Conservation (phyloP, 306 rosid genomes). For the Erythrophleum fordii region DNA sequence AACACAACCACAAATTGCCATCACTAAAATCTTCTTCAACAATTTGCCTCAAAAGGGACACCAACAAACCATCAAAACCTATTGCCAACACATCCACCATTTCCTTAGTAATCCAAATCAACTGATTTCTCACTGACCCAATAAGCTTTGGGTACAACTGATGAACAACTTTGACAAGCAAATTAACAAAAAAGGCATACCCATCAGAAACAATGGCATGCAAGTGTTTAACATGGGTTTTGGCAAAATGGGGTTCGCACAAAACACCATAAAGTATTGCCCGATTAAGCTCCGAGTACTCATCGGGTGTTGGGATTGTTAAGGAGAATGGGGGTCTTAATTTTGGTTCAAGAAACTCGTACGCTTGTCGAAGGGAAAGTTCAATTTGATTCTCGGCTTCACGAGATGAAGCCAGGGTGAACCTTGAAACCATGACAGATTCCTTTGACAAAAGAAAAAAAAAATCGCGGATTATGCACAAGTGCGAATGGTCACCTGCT, state of each 20-base stretch:
- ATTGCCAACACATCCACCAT: conserved; percentile 58
- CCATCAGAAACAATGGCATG: conserved; percentile 81
- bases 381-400: conserved; percentile 65
- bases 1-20: conserved; percentile 68
- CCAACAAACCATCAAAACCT: conserved; percentile 60
- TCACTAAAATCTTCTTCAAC: conserved; percentile 66
- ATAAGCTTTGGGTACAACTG: conserved; percentile 66
- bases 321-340: conserved; percentile 73
- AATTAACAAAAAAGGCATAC: conserved; percentile 49
- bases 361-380: conserved; percentile 57
- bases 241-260: conserved; percentile 61
- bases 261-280: conserved; percentile 71
- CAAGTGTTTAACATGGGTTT: conserved; percentile 74
- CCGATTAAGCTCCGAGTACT: conserved; percentile 60
- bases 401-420: conserved; percentile 39
- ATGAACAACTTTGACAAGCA: conserved; percentile 51
- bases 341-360: conserved; percentile 54
- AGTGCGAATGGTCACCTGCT: not conserved
- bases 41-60: conserved; percentile 73
- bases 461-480: not conserved
- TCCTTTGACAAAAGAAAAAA: not conserved
- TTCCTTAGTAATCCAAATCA: conserved; percentile 60
- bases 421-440: conserved; percentile 29
- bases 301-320: conserved; percentile 54
- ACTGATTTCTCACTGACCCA: conserved; percentile 50